A percentile compares a stretch with the other conserved stretches of the same genome.
phyloP scores from a whole-genome alignment of 768 basidiomycete genomes.

The Coprinopsis cinerea region DNA sequence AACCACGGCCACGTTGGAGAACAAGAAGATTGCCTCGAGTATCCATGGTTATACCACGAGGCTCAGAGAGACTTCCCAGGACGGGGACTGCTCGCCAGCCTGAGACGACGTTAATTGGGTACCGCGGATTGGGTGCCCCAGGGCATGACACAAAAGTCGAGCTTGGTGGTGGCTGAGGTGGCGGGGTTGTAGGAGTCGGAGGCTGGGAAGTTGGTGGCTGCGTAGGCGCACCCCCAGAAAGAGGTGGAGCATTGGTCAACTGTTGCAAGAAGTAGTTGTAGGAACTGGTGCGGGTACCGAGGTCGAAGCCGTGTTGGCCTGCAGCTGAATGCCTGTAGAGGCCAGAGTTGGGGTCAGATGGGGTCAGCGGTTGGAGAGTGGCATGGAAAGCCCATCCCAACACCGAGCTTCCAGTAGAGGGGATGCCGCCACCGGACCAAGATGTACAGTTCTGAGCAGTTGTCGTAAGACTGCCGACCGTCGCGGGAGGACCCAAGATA shows the following conservation, averaged over 20 bases:
- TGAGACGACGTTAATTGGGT: not conserved
- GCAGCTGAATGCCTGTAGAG: constrained; percentile 6
- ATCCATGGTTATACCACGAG: constrained; percentile 1
- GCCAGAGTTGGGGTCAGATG: constrained; percentile 4
- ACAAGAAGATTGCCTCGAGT: constrained; percentile 4
- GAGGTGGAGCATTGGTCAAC: constrained; percentile 3
- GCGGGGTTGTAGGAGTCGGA: not conserved
- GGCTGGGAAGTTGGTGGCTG: not conserved
- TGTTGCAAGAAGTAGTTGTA: constrained; percentile 5
- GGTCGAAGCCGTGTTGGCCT: constrained; percentile 6
- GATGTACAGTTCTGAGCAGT: constrained; percentile 11
- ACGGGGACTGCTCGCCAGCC: constrained; percentile 1
- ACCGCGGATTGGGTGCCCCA: constrained; percentile 2
- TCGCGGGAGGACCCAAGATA: not conserved
- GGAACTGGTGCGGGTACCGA: not conserved
- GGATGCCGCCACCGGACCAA: constrained; percentile 12
- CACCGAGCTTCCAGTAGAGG: constrained; percentile 3
- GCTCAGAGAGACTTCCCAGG: not conserved
- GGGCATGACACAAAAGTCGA: not conserved
- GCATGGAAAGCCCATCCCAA: constrained; percentile 12
- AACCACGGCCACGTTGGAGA: constrained; percentile 1
- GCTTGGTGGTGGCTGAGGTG: not conserved
- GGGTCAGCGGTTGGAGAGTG: constrained; percentile 10
- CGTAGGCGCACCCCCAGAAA: not conserved
- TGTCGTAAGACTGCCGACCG: not conserved